Evolutionary conservation across 2,329 filamentous ascomycete genomes (phyloP).

Genomic region (Venturia nashicola): DNA sequence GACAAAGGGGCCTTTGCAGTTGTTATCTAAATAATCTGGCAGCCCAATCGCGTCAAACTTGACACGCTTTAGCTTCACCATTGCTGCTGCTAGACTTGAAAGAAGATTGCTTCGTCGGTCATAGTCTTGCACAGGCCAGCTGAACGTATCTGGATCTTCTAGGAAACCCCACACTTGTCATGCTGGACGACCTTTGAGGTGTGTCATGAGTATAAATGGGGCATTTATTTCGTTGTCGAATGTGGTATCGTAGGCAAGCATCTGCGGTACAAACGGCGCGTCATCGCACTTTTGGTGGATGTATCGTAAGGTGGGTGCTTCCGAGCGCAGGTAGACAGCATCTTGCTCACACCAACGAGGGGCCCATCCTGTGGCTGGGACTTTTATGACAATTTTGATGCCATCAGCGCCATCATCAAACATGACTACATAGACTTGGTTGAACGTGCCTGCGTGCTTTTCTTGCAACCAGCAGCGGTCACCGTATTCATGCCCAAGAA

Average conservation of each 20-base stretch:
- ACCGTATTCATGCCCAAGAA: neutral
- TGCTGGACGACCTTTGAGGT: conserved; percentile 12
- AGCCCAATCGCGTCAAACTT: neutral
- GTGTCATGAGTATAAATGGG: conserved; percentile 15
- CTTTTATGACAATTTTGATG: conserved; percentile 3
- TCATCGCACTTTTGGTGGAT: conserved; percentile 9
- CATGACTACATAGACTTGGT: conserved; percentile 11
- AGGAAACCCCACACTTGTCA: conserved; percentile 12
- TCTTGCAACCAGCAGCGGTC: neutral
- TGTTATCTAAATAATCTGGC: neutral
- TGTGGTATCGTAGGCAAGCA: conserved; percentile 13
- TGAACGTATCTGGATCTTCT: neutral
- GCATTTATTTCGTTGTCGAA: conserved; percentile 13
- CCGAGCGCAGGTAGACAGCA: conserved; percentile 9
- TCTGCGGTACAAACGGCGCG: conserved; percentile 13
- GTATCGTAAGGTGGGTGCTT: conserved; percentile 13
- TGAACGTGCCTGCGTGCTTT: conserved; percentile 10
- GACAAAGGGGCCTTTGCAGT: neutral
- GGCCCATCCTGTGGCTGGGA: neutral
- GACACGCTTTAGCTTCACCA: neutral
- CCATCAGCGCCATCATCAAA: neutral
- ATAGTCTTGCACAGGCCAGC: neutral
- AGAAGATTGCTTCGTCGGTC: neutral
- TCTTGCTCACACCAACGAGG: conserved; percentile 11
- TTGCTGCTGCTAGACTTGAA: neutral